Percentiles rank a stretch among this genome's conserved stretches.
phyloP scores from a whole-genome alignment of 768 basidiomycete species.

The Trametes cinnabarina region DNA sequence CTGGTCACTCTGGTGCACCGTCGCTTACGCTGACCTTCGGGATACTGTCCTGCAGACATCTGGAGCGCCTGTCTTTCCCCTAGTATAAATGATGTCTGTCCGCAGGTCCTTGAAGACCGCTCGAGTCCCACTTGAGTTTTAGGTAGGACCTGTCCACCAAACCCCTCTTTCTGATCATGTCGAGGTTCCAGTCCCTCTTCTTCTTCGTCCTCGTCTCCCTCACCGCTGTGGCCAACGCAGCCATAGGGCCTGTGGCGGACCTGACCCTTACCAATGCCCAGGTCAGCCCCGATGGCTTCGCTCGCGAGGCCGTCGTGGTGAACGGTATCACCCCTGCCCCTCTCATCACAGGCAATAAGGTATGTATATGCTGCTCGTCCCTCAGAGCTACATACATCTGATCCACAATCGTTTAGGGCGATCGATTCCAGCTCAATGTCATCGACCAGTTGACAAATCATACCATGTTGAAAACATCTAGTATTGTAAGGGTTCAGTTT shows the following conservation, averaged over 20 bases:
- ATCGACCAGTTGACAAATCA: slow-evolving; percentile 18
- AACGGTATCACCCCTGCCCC: slow-evolving; percentile 21
- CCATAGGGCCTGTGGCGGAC: slow-evolving; percentile 18
- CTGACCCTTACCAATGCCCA: slow-evolving; percentile 16
- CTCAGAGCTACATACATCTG: not conserved
- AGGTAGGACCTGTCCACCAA: not conserved
- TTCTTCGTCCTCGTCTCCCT: slow-evolving; percentile 6
- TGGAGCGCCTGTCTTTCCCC: not conserved
- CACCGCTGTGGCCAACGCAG: slow-evolving; percentile 1
- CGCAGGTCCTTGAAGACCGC: too few species aligned
- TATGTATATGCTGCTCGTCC: not conserved
- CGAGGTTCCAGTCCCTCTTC: slow-evolving; percentile 15
- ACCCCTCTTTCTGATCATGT: slow-evolving; percentile 1
- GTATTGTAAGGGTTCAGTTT: slow-evolving; percentile 8
- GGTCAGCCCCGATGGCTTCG: slow-evolving; percentile 31
- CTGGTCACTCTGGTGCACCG: not conserved
- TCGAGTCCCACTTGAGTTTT: slow-evolving; percentile 1
- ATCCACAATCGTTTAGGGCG: slow-evolving; percentile 6
- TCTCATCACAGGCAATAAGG: slow-evolving; percentile 20
- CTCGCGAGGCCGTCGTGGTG: slow-evolving; percentile 20
- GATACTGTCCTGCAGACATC: not conserved
- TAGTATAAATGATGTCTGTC: slow-evolving; percentile 12
- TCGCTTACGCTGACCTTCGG: not conserved
- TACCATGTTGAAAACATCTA: slow-evolving; percentile 22
- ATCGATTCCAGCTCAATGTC: slow-evolving; percentile 23